A percentile compares a stretch with the other conserved stretches of the same genome.
These are phyloP conservation scores for Cercospora zeae-maydis DNA, from an alignment of 2,329 filamentous ascomycete genomes.

Conservation along the genomic window DNA sequence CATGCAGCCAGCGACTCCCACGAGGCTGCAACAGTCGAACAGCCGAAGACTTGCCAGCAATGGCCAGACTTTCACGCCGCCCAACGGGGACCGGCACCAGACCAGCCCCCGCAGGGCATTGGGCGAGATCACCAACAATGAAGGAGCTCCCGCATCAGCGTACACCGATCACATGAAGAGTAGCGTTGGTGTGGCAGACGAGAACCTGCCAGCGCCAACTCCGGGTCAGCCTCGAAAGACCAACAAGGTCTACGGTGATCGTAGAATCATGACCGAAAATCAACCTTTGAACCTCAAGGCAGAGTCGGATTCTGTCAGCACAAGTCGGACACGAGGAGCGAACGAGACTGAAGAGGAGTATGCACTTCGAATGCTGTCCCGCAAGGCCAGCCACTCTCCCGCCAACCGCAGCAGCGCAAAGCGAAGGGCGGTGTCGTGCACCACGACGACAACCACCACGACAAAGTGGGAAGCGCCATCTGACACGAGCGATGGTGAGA, in stretches of 20 bases:
- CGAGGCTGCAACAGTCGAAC: conserved; percentile 47
- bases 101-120: conserved; percentile 63
- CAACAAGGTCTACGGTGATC: conserved; percentile 71
- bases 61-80: conserved; percentile 75
- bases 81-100: conserved; percentile 66
- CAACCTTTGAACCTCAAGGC: conserved; percentile 49
- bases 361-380: conserved; percentile 67
- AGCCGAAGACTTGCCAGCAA: conserved; percentile 56
- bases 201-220: conserved; percentile 90
- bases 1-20: conserved; percentile 55
- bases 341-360: conserved; percentile 88
- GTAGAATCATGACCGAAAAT: conserved; percentile 45
- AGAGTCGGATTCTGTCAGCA: conserved; percentile 59
- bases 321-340: conserved; percentile 57
- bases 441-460: conserved; percentile 65
- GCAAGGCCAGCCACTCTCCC: conserved; percentile 62
- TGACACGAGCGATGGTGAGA: conserved; percentile 49
- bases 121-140: conserved; percentile 89
- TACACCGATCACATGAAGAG: conserved; percentile 30
- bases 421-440: conserved; percentile 69
- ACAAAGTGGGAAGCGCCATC: conserved; percentile 41
- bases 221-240: conserved; percentile 94
- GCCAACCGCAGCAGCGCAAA: conserved; percentile 53
- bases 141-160: conserved; percentile 48
- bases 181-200: conserved; percentile 69